Base-by-base conservation (phyloP, 2,329 filamentous ascomycete genomes). In the Teratosphaeria zuluensis region DNA sequence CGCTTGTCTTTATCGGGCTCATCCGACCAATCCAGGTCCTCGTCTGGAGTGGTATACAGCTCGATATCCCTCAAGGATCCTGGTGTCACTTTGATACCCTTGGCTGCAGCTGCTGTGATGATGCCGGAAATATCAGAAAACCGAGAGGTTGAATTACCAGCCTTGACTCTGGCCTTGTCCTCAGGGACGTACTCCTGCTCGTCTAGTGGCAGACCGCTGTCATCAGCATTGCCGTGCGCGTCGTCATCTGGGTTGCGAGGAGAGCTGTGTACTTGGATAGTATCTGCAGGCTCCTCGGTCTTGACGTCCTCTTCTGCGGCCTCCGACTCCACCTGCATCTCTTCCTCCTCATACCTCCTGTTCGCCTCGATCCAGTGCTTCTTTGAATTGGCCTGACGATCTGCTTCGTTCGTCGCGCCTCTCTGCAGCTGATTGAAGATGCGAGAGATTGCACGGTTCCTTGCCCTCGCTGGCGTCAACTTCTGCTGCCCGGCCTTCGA, bases 21-120 rank as follows among this genome's bases (percentile, higher is more conserved):
- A 14, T 55, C 35, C 7, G 46, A 52, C 58, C 58, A 60, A 53
- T 60, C 42, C 7, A 60, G 42, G 51, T 56, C 31, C 53, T 60
- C 58, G 31, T 48, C 56, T 12, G 55, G 51, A 21, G 30, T 46
- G 38, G 52, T 58, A 21, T 60, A 60, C 38, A 24, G 19, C 16
- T n/a, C 24, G 32, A 60, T 55, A 14, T 56, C 42, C 42, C n/a
- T 48, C 5, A 48, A 19, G 8, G 42, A 48, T 19, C 16, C 16
- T 21, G 42, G 42, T n/a, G 53, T 55, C 53, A 19, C 53, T 56
- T 55, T 24, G 30, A 48, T 48, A 11, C 42, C 42, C 14, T 30
- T 21, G 21, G 24, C 9, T 31, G 51, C 51, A 14, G 51, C 31
- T 55, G 33, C 51, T 11, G 21, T 30, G 42, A 48, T 48, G 16